Conservation (phyloP, 164 flowering plant genomes). For the Tetracentron sinense region DNA sequence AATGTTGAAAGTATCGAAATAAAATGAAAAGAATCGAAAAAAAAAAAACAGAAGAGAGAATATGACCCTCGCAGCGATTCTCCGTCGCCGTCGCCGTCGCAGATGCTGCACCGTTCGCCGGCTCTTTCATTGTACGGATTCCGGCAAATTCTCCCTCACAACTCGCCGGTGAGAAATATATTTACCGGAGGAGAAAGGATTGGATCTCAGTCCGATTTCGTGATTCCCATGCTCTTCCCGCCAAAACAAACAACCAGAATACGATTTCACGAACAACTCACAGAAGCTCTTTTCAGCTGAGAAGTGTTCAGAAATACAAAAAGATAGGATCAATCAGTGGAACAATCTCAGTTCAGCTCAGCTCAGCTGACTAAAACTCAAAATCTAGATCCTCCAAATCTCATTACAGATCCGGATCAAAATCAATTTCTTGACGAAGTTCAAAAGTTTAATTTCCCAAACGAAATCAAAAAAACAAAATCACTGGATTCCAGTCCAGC, state of each 20-base stretch:
- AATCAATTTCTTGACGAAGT: too few species aligned
- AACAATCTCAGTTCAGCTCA: too few species aligned
- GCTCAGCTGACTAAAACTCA: not conserved
- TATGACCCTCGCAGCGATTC: constrained; percentile 47
- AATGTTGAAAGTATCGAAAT: constrained; percentile 1
- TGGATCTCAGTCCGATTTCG: not conserved
- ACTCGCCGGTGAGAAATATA: constrained; percentile 9
- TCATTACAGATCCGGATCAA: too few species aligned
- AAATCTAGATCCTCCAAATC: not conserved
- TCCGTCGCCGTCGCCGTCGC: constrained; percentile 23
- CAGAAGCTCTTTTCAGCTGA: not conserved
- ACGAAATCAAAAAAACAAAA: not conserved
- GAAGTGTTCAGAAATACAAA: not conserved
- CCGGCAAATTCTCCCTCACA: constrained; percentile 3
- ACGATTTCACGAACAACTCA: not conserved
- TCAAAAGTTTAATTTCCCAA: not conserved
- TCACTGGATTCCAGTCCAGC: not conserved
- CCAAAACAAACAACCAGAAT: not conserved
- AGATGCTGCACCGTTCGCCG: constrained; percentile 38
- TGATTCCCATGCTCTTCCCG: not conserved
- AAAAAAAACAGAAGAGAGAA: not conserved
- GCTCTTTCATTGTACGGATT: constrained; percentile 41
- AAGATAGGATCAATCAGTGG: not conserved
- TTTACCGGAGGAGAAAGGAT: not conserved
- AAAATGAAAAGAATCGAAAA: constrained; percentile 1